phyloP scores from a whole-genome alignment of 1,139 yeast genomes.

The Pneumocystis carinii region DNA sequence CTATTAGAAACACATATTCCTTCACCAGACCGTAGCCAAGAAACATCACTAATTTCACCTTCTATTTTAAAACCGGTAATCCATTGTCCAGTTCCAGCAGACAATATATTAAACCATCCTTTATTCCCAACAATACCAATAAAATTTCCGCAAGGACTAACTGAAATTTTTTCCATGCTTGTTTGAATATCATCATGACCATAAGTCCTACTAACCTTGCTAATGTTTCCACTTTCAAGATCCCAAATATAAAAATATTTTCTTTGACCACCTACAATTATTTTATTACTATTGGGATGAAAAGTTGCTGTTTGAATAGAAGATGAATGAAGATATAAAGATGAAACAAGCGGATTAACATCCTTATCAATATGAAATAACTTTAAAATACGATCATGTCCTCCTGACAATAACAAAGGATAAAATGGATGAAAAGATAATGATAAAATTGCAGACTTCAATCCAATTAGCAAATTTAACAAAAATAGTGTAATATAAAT shows the following conservation, averaged over 20 bases:
- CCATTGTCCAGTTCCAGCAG: conserved; percentile 73
- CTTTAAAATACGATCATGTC: conserved; percentile 78
- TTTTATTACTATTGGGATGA: conserved; percentile 38
- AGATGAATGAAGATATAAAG: conserved; percentile 59
- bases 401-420: conserved; percentile 76
- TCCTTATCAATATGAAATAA: conserved; percentile 89
- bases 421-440: conserved; percentile 72
- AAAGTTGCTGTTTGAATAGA: conserved; percentile 70
- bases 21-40: conserved; percentile 40
- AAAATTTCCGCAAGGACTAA: conserved; percentile 54
- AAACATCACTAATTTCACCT: conserved; percentile 58
- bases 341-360: conserved; percentile 61
- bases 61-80: conserved; percentile 74
- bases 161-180: conserved; percentile 72
- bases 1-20: conserved; percentile 50
- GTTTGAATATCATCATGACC: conserved; percentile 78
- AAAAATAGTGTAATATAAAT: neutral
- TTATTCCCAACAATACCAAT: conserved; percentile 68
- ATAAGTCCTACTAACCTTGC: conserved; percentile 74
- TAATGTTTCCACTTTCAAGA: conserved; percentile 55
- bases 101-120: conserved; percentile 80
- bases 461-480: neutral
- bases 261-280: conserved; percentile 84
- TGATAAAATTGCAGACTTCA: conserved; percentile 57
- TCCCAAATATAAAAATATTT: conserved; percentile 89